Conservation (phyloP, 2,329 filamentous ascomycete genomes). For the Diplodia mutila region DNA sequence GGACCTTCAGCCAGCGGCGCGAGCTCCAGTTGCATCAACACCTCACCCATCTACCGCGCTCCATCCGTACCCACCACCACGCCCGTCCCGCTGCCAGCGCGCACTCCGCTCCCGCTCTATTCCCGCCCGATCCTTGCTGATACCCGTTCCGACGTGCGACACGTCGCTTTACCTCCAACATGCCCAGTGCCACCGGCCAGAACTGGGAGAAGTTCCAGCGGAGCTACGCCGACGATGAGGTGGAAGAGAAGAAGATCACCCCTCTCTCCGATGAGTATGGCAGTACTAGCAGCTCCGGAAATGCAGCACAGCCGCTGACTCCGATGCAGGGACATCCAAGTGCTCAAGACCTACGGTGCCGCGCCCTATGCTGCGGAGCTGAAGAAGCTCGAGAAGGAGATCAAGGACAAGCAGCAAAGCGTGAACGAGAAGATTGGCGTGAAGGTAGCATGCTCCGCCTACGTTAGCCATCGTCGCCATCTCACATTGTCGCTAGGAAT, state of each 20-base stretch:
- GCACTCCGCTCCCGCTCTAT: not conserved
- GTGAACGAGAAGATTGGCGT: constrained; percentile 98
- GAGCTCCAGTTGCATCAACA: constrained; percentile 20
- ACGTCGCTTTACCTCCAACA: constrained; percentile 43
- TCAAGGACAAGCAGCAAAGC: constrained; percentile 97
- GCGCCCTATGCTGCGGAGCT: constrained; percentile 91
- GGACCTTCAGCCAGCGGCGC: constrained; percentile 4
- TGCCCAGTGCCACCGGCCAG: constrained; percentile 92
- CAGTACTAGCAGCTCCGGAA: constrained; percentile 29
- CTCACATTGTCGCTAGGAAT: constrained; percentile 66
- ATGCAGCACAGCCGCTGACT: constrained; percentile 37
- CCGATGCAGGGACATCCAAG: constrained; percentile 84
- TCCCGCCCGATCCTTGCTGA: not conserved
- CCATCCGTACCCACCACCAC: constrained; percentile 12
- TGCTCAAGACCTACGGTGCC: constrained; percentile 97
- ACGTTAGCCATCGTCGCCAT: not conserved
- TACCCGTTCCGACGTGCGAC: constrained; percentile 11
- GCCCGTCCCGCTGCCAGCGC: constrained; percentile 19
- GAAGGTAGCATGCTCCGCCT: constrained; percentile 57
- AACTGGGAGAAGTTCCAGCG: constrained; percentile 99
- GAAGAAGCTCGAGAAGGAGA: constrained; percentile 98
- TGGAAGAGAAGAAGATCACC: constrained; percentile 99
- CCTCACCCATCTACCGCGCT: constrained; percentile 15
- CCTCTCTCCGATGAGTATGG: constrained; percentile 92
- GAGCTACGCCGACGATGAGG: constrained; percentile 93